Percentiles rank a stretch among this genome's conserved stretches.
Evolutionary conservation across 495 filamentous ascomycete genomes (phyloP).

Genomic region (Xylaria telfairii): DNA sequence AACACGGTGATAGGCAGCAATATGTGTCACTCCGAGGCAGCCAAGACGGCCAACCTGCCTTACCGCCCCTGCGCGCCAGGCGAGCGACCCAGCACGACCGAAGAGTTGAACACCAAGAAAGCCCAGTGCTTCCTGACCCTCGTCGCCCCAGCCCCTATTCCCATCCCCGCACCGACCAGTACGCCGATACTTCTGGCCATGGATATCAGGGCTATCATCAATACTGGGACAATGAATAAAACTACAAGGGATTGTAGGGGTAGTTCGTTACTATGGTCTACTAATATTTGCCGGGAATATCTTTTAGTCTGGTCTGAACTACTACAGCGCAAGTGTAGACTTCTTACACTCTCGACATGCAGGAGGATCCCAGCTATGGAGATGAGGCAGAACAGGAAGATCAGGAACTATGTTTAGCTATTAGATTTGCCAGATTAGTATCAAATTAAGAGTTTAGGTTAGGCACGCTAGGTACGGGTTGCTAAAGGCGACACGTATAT

Average conservation of each 20-base stretch:
- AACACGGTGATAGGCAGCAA: neutral
- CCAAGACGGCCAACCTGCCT: neutral
- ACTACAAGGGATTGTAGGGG: neutral
- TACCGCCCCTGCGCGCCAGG: neutral
- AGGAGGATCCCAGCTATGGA: neutral
- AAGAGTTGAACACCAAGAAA: neutral
- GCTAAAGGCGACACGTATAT: neutral
- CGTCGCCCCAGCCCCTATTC: neutral
- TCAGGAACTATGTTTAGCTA: neutral
- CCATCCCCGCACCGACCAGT: neutral
- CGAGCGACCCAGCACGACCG: neutral
- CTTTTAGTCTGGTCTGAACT: neutral
- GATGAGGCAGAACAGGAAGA: neutral
- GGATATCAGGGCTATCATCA: neutral
- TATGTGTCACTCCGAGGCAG: neutral
- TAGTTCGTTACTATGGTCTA: neutral
- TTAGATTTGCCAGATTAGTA: neutral
- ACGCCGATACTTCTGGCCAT: neutral
- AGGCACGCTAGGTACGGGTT: neutral
- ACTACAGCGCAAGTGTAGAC: neutral
- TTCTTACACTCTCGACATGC: neutral
- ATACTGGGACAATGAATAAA: neutral
- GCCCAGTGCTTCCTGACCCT: neutral
- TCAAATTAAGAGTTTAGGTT: neutral
- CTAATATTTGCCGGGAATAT: neutral